phyloP scores from a whole-genome alignment of 2,329 filamentous ascomycete genomes.

The Claviceps cyperi region DNA sequence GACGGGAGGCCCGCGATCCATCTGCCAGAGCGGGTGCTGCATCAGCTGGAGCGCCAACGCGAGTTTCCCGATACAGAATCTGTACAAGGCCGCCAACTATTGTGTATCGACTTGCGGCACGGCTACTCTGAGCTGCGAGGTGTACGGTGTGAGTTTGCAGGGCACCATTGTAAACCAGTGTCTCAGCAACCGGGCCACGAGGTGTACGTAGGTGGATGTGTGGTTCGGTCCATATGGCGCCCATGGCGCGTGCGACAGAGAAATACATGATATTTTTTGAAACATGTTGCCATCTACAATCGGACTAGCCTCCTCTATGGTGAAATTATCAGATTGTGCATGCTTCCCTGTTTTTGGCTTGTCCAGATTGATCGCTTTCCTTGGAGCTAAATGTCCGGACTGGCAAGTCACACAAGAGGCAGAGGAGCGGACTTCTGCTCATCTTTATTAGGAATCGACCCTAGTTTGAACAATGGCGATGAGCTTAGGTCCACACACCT shows the following conservation, averaged over 20 bases:
- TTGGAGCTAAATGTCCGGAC: no score
- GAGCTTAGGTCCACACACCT: no score
- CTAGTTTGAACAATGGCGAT: no score
- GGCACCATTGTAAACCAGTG: conserved; percentile 3
- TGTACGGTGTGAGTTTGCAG: not conserved
- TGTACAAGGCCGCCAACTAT: conserved; percentile 1
- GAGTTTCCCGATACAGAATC: not conserved
- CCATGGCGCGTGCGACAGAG: not conserved
- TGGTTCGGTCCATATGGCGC: not conserved
- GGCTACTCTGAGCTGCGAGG: conserved; percentile 1
- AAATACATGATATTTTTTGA: not conserved
- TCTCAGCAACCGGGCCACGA: conserved; percentile 3
- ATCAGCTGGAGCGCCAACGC: conserved; percentile 6
- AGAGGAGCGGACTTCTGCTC: no score
- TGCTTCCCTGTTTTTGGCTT: no score
- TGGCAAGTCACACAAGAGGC: no score
- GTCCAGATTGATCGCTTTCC: no score
- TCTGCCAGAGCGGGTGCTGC: conserved; percentile 4
- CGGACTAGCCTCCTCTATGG: no score
- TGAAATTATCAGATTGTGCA: no score
- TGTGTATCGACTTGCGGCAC: not conserved
- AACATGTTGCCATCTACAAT: no score
- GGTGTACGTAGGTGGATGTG: conserved; percentile 1
- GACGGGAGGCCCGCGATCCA: conserved; percentile 2
- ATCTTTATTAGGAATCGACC: no score